These are phyloP conservation scores for Pichia sp. DNA, from an alignment of 1,139 yeast species.

Conservation along the genomic window DNA sequence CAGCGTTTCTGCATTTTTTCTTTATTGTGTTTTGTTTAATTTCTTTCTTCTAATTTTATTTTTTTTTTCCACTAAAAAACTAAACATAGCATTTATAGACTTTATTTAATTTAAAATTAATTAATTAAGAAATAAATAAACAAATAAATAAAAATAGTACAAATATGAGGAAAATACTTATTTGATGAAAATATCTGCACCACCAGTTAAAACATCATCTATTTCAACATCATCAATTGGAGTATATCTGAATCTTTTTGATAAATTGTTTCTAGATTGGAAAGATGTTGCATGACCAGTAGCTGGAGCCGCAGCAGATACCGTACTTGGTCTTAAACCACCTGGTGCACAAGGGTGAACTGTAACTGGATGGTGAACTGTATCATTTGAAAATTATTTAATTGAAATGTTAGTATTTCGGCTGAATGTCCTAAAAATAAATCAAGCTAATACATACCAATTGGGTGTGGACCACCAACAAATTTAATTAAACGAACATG, in stretches of 20 bases:
- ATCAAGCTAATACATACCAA: conserved; percentile 21
- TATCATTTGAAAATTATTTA: not conserved
- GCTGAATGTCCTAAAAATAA: not conserved
- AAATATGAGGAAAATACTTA: conserved; percentile 2
- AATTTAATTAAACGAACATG: conserved; percentile 56
- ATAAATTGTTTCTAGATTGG: conserved; percentile 55
- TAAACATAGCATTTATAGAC: not conserved
- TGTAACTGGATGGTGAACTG: conserved; percentile 20
- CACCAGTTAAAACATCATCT: conserved; percentile 69
- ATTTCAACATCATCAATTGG: conserved; percentile 60
- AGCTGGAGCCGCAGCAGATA: conserved; percentile 35
- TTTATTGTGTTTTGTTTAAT: no score
- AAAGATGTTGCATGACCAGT: conserved; percentile 23
- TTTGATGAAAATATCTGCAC: conserved; percentile 43
- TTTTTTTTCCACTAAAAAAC: no score
- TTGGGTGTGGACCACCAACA: conserved; percentile 46
- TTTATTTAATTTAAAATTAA: not conserved
- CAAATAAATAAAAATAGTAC: not conserved
- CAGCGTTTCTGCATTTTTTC: no score
- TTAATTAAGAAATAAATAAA: not conserved
- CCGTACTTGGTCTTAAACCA: conserved; percentile 41
- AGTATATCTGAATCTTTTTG: conserved; percentile 62
- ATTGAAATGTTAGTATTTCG: not conserved
- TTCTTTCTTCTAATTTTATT: no score
- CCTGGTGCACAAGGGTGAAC: conserved; percentile 50